These are phyloP conservation scores for Penicillium egyptiacum DNA, from an alignment of 495 filamentous ascomycete genomes.

Conservation along the genomic window DNA sequence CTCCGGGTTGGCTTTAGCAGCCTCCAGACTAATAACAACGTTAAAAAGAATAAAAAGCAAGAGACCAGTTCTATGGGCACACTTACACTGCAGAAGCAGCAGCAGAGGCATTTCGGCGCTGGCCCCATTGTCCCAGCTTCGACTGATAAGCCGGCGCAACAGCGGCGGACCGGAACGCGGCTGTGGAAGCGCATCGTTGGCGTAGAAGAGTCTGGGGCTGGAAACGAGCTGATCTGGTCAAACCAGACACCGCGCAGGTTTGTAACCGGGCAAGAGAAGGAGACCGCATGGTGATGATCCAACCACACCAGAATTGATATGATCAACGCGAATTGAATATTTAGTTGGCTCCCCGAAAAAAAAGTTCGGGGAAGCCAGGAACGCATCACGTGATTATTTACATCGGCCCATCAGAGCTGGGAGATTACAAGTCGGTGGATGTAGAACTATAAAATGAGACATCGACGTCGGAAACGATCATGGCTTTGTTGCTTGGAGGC, in stretches of 20 bases:
- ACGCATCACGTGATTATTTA: constrained; percentile 42
- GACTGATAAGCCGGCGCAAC: constrained; percentile 44
- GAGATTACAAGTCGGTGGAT: constrained; percentile 18
- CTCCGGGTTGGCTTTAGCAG: constrained; percentile 60
- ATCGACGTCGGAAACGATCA: background rate
- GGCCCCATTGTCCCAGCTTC: constrained; percentile 37
- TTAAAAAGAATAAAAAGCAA: constrained; percentile 6
- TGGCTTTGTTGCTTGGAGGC: background rate
- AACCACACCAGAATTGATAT: constrained; percentile 31
- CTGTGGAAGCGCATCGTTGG: constrained; percentile 43
- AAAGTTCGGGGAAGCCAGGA: constrained; percentile 51
- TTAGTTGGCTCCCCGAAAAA: constrained; percentile 41
- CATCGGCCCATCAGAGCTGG: constrained; percentile 20
- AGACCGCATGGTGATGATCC: constrained; percentile 44
- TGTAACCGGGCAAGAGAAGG: constrained; percentile 48
- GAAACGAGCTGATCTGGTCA: constrained; percentile 44
- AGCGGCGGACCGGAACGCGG: constrained; percentile 43
- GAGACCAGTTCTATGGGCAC: background rate
- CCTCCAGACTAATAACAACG: constrained; percentile 50
- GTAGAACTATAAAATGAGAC: background rate
- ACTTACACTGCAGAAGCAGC: constrained; percentile 46
- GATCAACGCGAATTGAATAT: constrained; percentile 28
- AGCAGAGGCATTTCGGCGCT: constrained; percentile 44
- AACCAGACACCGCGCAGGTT: constrained; percentile 44
- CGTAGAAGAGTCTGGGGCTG: constrained; percentile 40